These are phyloP conservation scores for Centrapalus pauciflorus DNA, from an alignment of 129 eudicot genomes.

Conservation along the genomic window DNA sequence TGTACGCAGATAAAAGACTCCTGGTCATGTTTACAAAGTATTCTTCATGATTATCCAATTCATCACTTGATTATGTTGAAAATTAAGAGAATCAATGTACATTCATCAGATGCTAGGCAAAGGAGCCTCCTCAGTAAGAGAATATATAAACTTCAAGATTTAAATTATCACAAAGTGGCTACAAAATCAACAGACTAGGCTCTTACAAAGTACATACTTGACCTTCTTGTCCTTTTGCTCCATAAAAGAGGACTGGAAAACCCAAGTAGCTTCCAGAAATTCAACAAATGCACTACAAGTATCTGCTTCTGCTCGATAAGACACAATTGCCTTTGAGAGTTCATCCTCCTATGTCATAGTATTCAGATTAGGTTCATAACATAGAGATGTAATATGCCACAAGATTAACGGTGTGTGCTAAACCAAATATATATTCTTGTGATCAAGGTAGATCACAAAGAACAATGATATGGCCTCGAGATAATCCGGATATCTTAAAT, in stretches of 20 bases:
- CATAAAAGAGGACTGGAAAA: constrained; percentile 40
- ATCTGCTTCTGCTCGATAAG: constrained; percentile 62
- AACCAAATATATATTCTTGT: too few relatives aligned
- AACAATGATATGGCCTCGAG: background rate
- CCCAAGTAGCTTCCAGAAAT: constrained; percentile 66
- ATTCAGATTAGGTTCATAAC: constrained; percentile 14
- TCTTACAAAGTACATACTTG: constrained; percentile 44
- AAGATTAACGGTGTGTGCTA: background rate
- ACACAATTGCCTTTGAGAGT: constrained; percentile 50
- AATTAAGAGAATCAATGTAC: background rate
- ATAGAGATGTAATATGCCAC: background rate
- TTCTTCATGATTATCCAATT: constrained; percentile 59
- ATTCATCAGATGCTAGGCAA: constrained; percentile 12
- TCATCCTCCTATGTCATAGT: constrained; percentile 61
- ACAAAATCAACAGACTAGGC: constrained; percentile 4
- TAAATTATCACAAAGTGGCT: constrained; percentile 9
- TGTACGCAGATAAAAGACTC: constrained; percentile 42
- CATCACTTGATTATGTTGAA: constrained; percentile 56
- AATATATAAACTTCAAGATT: background rate
- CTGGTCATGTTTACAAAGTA: constrained; percentile 46
- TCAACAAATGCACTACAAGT: constrained; percentile 55
- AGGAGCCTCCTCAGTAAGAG: background rate
- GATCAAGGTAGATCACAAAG: background rate
- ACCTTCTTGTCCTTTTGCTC: constrained; percentile 50
- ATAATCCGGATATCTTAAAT: background rate